Conservation (phyloP, 179 eudicot species). For the Beta macrorhiza region DNA sequence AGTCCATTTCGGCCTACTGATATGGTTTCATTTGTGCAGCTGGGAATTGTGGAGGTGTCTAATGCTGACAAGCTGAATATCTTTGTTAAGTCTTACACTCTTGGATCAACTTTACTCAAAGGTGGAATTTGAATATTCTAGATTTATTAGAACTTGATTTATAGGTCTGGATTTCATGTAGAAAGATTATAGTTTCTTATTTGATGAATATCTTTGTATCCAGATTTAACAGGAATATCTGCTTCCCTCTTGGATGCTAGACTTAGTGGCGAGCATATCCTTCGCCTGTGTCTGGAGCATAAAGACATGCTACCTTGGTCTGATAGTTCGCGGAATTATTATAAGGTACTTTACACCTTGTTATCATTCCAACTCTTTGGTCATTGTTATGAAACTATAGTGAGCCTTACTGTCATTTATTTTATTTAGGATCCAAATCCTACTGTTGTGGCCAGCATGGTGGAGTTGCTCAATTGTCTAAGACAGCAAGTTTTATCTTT, state of each 20-base stretch:
- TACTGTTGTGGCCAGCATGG: conserved; percentile 67
- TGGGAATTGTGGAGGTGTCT: conserved; percentile 56
- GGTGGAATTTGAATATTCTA: conserved; percentile 35
- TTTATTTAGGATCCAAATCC: conserved; percentile 73
- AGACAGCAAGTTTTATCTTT: conserved; percentile 47
- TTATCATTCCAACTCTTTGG: not conserved
- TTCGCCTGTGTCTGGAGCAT: conserved; percentile 80
- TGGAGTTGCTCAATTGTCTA: conserved; percentile 55
- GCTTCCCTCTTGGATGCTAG: conserved; percentile 60
- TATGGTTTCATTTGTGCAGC: conserved; percentile 39
- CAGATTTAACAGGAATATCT: conserved; percentile 59
- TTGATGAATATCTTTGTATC: conserved; percentile 20
- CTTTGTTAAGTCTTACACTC: conserved; percentile 62
- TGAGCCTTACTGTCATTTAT: not conserved
- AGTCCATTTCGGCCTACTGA: conserved; percentile 13
- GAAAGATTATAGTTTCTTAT: not conserved
- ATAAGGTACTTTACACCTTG: conserved; percentile 51
- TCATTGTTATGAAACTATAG: not conserved
- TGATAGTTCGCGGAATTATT: conserved; percentile 60
- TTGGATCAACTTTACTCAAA: conserved; percentile 63
- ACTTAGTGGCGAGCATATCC: conserved; percentile 70
- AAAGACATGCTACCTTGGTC: conserved; percentile 44
- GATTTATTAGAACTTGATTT: not conserved
- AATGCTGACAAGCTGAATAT: conserved; percentile 51
- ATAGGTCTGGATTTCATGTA: not conserved